These are phyloP conservation scores for Colletotrichum salicis DNA, from an alignment of 2,329 filamentous ascomycete genomes.

Conservation along the genomic window DNA sequence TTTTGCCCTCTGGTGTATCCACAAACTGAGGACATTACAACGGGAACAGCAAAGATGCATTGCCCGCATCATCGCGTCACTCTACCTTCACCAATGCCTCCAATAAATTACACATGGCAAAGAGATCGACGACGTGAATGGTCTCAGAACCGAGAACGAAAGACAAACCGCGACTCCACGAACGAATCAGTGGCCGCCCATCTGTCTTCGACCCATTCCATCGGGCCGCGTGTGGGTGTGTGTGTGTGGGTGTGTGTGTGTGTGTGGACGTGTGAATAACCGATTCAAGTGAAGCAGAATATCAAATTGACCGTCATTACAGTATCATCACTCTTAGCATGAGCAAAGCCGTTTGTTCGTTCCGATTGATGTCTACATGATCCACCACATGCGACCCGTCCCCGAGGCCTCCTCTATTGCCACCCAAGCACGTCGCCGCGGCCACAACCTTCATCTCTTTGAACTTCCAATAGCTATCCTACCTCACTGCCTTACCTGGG, in stretches of 20 bases:
- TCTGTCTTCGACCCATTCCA: background rate
- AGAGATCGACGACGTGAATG: background rate
- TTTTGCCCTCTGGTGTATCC: background rate
- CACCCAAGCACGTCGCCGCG: too few species aligned
- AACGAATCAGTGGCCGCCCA: background rate
- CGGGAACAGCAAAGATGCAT: background rate
- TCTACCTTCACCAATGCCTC: background rate
- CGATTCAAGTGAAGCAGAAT: background rate
- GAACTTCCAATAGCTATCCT: too few species aligned
- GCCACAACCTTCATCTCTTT: too few species aligned
- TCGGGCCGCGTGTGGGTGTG: background rate
- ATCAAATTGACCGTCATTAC: background rate
- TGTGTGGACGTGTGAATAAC: background rate
- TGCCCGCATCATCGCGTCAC: background rate
- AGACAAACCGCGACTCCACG: background rate
- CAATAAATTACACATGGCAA: background rate
- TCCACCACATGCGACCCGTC: background rate
- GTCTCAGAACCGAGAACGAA: background rate
- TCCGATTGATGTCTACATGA: background rate
- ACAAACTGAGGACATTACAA: background rate
- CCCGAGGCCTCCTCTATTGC: too few species aligned
- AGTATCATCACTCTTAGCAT: background rate
- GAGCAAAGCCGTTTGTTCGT: background rate
- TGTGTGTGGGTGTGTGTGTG: background rate
- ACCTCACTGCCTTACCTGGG: background rate